Evolutionary conservation across 805 yeast genomes (phyloP), one percentile per base, ranked within the genome.

Genomic region (Schizosaccharomyces octosporus): DNA sequence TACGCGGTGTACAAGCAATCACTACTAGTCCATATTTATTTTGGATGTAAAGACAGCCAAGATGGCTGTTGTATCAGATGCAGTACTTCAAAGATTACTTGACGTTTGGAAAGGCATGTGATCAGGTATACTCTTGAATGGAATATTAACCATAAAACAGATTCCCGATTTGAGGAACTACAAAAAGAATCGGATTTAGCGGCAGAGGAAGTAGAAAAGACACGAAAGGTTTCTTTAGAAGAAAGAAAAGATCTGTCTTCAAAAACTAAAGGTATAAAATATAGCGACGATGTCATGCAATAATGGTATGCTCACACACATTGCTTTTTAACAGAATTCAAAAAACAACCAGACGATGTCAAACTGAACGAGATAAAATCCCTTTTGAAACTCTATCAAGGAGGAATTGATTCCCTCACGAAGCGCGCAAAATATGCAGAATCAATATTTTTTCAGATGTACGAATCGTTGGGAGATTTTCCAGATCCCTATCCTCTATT

Each of bases 401-500:
- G 82, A 62, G 97, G 88, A 69, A 85, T 90, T 67, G 98, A 90
- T 69, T 74, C 76, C 54, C 74, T 90, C 65, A 86, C 96, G 1
- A 80, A 80, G 65, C 80, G 93, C 64, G 81, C 86, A 62, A 87
- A 89, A 68, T 74, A 71, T 57, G 80, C 85, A 1, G 97, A 93
- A 67, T 74, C 77, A 48, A 76, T 81, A 39, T 84, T 93, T 67
- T 79, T 88, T 69, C 81, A 82, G 21, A 75, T 86, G 27, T 90
- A 90, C 73, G 75, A 86, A 62, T 75, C 81, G 17, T 73, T 90
- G 4, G 86, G 88, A 4, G 95, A 89, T 69, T 89, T 94, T 0
- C 97, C 97, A 0, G 97, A 90, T 72, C 97, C 97, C 0, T 80
- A 78, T 64, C 94, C 95, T 4, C 71, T 89, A 54, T 72, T 90